phyloP scores from a whole-genome alignment of 352 stramenopile genomes.

The Pythium rhizo-oryzae region DNA sequence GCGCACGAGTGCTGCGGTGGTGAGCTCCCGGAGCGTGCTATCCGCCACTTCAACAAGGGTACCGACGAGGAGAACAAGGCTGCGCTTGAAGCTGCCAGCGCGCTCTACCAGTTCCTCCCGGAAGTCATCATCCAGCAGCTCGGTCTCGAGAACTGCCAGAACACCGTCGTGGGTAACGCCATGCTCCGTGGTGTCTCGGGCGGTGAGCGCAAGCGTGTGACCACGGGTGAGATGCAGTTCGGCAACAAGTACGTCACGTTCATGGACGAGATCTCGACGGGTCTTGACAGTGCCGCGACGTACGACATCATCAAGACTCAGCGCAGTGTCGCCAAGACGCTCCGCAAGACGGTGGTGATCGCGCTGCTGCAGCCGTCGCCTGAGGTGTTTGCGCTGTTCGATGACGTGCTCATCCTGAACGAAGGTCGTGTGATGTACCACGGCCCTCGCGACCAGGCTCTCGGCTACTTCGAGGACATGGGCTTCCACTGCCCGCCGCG shows the following conservation, averaged over 20 bases:
- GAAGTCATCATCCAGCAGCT: conserved; percentile 51
- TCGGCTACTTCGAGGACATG: conserved; percentile 81
- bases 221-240: conserved; percentile 80
- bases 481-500: conserved; percentile 59
- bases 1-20: conserved; percentile 52
- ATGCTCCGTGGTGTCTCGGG: conserved; percentile 73
- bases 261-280: conserved; percentile 82
- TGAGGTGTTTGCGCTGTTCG: conserved; percentile 93
- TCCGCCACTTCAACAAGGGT: conserved; percentile 38
- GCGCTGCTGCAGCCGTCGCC: conserved; percentile 92
- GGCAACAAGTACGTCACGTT: conserved; percentile 80
- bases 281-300: conserved; percentile 63
- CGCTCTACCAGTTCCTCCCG: conserved; percentile 39
- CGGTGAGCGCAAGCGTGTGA: conserved; percentile 78
- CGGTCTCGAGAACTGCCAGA: conserved; percentile 52
- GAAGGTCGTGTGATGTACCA: conserved; percentile 90
- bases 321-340: conserved; percentile 60
- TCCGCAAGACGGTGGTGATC: conserved; percentile 67
- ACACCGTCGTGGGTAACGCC: conserved; percentile 66
- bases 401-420: conserved; percentile 93
- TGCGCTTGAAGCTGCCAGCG: conserved; percentile 39
- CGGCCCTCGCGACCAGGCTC: conserved; percentile 56
- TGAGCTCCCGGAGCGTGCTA: conserved; percentile 32
- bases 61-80: conserved; percentile 42
- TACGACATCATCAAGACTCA: conserved; percentile 67